A percentile compares a stretch with the other conserved stretches of the same genome.
These are phyloP conservation scores for Solanum peruvianum DNA, from an alignment of 257 asterid genomes.

Conservation along the genomic window DNA sequence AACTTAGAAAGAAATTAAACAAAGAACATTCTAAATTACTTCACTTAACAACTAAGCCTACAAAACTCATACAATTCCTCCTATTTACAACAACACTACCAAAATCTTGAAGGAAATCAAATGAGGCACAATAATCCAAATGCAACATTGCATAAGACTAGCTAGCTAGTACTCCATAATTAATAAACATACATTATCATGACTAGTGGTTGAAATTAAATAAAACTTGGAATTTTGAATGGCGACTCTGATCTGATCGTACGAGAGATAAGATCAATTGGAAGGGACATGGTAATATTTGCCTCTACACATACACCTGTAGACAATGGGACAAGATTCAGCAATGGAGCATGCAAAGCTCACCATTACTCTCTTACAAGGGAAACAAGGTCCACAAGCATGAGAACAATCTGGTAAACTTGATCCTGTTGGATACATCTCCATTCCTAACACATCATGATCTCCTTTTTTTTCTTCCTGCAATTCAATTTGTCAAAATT, in stretches of 20 bases:
- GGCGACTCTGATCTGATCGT: background rate
- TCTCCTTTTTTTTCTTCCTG: constrained; percentile 35
- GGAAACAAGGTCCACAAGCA: constrained; percentile 82
- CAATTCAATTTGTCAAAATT: background rate
- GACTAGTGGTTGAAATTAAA: background rate
- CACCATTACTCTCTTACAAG: constrained; percentile 82
- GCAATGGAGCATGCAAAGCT: constrained; percentile 60
- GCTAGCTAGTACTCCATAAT: background rate
- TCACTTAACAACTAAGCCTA: background rate
- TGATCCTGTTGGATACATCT: constrained; percentile 79
- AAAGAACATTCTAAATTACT: background rate
- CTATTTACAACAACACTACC: background rate
- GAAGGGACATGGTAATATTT: constrained; percentile 88
- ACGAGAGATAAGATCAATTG: constrained; percentile 11
- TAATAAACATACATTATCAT: background rate
- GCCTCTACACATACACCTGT: constrained; percentile 90
- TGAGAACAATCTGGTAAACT: constrained; percentile 85
- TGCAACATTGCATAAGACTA: background rate
- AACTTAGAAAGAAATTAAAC: background rate
- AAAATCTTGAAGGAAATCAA: background rate
- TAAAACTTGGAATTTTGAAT: background rate
- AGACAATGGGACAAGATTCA: constrained; percentile 88
- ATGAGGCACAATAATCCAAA: background rate
- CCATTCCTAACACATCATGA: constrained; percentile 37
- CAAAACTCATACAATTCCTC: background rate